A percentile compares a stretch with the other conserved stretches of the same genome.
Evolutionary conservation across 1,284 basidiomycete genomes (phyloP).

Genomic region (Leucoagaricus sp.): DNA sequence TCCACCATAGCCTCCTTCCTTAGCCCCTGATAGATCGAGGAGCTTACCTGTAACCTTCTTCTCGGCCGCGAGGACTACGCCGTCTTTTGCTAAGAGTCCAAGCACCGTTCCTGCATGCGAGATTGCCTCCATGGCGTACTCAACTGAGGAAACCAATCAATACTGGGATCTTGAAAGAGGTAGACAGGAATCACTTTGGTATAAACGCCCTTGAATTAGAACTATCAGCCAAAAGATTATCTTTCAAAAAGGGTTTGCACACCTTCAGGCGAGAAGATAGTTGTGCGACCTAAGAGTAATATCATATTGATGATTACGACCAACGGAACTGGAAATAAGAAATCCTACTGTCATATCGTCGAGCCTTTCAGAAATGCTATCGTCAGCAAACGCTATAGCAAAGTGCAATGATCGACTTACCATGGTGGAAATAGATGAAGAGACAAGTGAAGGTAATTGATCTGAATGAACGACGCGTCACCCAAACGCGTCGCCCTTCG

Average conservation of each 20-base stretch:
- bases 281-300: conserved; percentile 72
- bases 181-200: conserved; percentile 69
- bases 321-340: neutral
- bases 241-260: conserved; percentile 17
- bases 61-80: conserved; percentile 97
- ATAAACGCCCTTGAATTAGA: conserved; percentile 70
- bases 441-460: conserved; percentile 16
- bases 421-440: conserved; percentile 26
- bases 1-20: conserved; percentile 89
- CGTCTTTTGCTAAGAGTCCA: conserved; percentile 93
- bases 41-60: conserved; percentile 99
- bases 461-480: conserved; percentile 36
- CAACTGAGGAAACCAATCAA: conserved; percentile 56
- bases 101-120: conserved; percentile 96
- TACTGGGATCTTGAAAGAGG: neutral
- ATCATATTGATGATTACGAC: conserved; percentile 16
- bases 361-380: conserved; percentile 53
- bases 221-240: conserved; percentile 14
- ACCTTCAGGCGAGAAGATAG: conserved; percentile 97
- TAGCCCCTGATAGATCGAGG: conserved; percentile 83
- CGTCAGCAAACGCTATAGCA: neutral
- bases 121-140: conserved; percentile 99
- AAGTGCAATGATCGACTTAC: conserved; percentile 22
- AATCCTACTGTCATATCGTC: conserved; percentile 86
- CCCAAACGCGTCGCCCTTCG: conserved; percentile 41